These are phyloP conservation scores for Penicillium robsamsonii DNA, from an alignment of 495 filamentous ascomycete species.

Conservation along the genomic window DNA sequence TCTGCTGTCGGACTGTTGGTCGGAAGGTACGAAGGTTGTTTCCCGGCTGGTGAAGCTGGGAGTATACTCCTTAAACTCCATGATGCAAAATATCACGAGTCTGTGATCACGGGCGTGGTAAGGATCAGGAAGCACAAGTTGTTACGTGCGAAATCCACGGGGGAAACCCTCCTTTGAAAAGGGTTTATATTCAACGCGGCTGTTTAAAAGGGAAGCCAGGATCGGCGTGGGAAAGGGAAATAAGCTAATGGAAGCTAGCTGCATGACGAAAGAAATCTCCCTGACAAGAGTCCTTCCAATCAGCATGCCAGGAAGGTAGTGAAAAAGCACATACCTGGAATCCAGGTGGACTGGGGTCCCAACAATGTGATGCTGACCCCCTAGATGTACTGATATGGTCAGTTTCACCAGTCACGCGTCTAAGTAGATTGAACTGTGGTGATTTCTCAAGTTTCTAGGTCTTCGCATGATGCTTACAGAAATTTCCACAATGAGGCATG, in stretches of 20 bases:
- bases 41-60: slow-evolving; percentile 9
- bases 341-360: slow-evolving; percentile 9
- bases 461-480: not conserved
- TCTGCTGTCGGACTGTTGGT: slow-evolving; percentile 9
- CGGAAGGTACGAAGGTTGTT: not conserved
- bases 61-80: slow-evolving; percentile 11
- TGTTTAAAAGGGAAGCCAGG: not conserved
- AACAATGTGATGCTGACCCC: slow-evolving; percentile 19
- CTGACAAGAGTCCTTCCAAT: not conserved
- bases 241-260: slow-evolving; percentile 8
- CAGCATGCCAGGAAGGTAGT: not conserved
- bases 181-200: not conserved
- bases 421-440: not conserved
- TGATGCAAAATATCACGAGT: not conserved
- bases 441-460: not conserved
- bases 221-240: not conserved
- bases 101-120: not conserved
- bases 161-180: not conserved
- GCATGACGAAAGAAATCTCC: slow-evolving; percentile 19
- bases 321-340: slow-evolving; percentile 16
- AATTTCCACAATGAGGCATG: not conserved
- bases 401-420: not conserved
- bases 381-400: slow-evolving; percentile 12
- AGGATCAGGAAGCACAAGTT: not conserved
- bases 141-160: not conserved